These are phyloP conservation scores for Talaromyces piceae DNA, from an alignment of 2,329 filamentous ascomycete genomes.

Conservation along the genomic window DNA sequence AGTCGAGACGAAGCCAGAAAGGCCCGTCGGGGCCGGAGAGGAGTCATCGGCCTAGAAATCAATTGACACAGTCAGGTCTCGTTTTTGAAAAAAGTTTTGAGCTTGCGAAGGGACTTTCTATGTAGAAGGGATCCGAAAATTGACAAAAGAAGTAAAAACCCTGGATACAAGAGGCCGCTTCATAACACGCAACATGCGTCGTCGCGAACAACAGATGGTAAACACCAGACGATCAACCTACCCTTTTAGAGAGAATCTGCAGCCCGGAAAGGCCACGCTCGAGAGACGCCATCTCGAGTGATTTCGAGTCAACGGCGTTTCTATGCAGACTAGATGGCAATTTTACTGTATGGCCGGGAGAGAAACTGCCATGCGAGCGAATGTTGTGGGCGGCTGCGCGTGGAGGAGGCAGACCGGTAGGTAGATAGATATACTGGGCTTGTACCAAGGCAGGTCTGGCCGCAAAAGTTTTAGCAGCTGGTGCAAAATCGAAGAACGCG, in stretches of 20 bases:
- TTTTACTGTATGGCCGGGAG: background rate
- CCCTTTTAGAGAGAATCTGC: conserved; percentile 2
- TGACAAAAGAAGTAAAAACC: background rate
- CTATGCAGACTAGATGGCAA: background rate
- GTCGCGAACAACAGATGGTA: background rate
- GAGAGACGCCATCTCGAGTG: conserved; percentile 7
- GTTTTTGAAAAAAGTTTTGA: too few species aligned
- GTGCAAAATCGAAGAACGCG: background rate
- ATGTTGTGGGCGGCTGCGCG: background rate
- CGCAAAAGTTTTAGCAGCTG: background rate
- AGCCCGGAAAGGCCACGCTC: conserved; percentile 5
- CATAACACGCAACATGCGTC: background rate
- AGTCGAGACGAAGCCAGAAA: conserved; percentile 43
- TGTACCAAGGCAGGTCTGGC: background rate
- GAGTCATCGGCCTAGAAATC: background rate
- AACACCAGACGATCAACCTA: background rate
- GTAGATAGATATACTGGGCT: background rate
- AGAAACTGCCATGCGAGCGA: background rate
- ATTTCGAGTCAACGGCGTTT: background rate
- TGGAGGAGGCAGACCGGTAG: background rate
- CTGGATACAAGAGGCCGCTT: background rate
- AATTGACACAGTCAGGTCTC: background rate
- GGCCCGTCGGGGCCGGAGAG: conserved; percentile 25
- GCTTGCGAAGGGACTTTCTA: too few species aligned
- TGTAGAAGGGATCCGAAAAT: too few species aligned